phyloP scores from a whole-genome alignment of 495 filamentous ascomycete genomes.

The Lasiosphaeria hispida region DNA sequence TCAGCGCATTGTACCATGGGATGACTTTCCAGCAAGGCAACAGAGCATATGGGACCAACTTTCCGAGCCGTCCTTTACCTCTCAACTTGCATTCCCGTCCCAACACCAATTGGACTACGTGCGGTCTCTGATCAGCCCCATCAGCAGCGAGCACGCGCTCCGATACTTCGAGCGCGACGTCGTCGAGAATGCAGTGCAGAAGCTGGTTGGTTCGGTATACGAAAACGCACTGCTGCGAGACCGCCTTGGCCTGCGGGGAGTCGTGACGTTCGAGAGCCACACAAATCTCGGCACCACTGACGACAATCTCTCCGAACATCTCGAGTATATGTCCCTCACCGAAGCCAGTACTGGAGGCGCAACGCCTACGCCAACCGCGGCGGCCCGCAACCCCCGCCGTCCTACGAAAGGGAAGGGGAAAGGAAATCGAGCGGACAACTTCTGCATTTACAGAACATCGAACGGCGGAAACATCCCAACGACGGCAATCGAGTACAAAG shows the following conservation, averaged over 20 bases:
- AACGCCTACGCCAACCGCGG: no score
- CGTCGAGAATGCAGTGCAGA: constrained; percentile 31
- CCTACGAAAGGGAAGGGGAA: constrained; percentile 22
- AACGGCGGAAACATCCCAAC: constrained; percentile 28
- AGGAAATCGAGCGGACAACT: constrained; percentile 39
- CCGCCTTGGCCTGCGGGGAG: constrained; percentile 24
- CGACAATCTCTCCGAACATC: no score
- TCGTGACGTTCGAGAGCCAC: constrained; percentile 37
- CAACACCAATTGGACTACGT: constrained; percentile 32
- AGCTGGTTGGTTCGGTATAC: constrained; percentile 26
- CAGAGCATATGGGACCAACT: constrained; percentile 27
- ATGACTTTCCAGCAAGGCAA: constrained; percentile 25
- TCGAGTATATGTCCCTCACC: constrained; percentile 5
- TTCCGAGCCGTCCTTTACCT: constrained; percentile 22
- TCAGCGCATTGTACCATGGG: constrained; percentile 33
- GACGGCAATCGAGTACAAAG: constrained; percentile 43
- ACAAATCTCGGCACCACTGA: no score
- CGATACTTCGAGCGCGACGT: constrained; percentile 28
- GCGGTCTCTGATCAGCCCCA: constrained; percentile 20
- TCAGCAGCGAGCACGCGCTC: constrained; percentile 32
- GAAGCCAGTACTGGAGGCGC: neutral
- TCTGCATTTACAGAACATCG: constrained; percentile 41
- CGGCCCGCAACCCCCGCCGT: no score
- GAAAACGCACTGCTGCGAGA: constrained; percentile 26
- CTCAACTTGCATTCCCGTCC: constrained; percentile 27